phyloP scores from a whole-genome alignment of 2,329 filamentous ascomycete genomes.

The Seiridium cupressi region DNA sequence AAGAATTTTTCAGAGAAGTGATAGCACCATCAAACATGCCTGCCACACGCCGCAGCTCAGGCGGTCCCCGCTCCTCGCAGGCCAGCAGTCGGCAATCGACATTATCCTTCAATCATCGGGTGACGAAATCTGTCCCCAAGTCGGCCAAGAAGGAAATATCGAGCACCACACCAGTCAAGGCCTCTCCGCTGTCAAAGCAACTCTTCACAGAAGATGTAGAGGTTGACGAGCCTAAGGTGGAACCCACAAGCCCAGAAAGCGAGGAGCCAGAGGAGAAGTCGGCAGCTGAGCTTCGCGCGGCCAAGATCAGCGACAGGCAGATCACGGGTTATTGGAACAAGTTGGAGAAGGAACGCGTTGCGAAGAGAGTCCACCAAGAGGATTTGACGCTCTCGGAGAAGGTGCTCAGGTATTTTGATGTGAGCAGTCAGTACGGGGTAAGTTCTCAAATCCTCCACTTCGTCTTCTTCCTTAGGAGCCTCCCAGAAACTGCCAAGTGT shows the following conservation, averaged over 20 bases:
- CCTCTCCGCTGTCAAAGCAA: constrained; percentile 16
- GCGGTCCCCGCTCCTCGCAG: constrained; percentile 28
- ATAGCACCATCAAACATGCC: constrained; percentile 5
- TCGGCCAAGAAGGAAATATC: constrained; percentile 40
- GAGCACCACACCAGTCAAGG: constrained; percentile 19
- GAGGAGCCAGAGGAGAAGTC: constrained; percentile 35
- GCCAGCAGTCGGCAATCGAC: constrained; percentile 49
- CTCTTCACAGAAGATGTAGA: constrained; percentile 21
- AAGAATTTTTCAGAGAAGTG: background rate
- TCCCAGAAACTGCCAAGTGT: background rate
- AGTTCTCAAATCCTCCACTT: constrained; percentile 28
- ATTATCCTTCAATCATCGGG: constrained; percentile 55
- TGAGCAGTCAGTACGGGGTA: constrained; percentile 89
- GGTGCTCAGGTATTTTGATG: constrained; percentile 87
- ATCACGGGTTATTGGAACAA: constrained; percentile 75
- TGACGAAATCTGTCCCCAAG: constrained; percentile 52
- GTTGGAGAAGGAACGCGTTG: constrained; percentile 67
- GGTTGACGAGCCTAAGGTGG: constrained; percentile 22
- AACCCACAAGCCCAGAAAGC: constrained; percentile 14
- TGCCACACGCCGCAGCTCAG: constrained; percentile 9
- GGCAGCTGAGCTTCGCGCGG: constrained; percentile 56
- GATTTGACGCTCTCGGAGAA: constrained; percentile 74
- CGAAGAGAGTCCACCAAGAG: constrained; percentile 75
- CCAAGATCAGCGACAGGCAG: constrained; percentile 63
- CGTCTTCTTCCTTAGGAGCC: no score